phyloP scores from a whole-genome alignment of 2,329 filamentous ascomycete species.

The Aspergillus oerlinghausenensis region DNA sequence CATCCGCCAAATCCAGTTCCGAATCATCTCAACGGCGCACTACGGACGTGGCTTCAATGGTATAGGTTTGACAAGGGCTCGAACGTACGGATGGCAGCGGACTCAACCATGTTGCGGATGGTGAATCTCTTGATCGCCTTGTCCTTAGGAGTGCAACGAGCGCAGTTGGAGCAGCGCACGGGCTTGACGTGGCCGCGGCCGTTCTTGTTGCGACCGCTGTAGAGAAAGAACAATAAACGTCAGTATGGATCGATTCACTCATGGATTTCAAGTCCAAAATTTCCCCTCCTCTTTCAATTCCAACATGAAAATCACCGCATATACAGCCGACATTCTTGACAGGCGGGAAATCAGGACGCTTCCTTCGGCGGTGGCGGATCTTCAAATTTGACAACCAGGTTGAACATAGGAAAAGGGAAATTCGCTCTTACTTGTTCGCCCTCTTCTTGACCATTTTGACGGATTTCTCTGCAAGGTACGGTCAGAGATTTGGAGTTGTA shows the following conservation, averaged over 20 bases:
- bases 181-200: slow-evolving; percentile 99
- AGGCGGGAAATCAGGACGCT: neutral
- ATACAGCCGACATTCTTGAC: neutral
- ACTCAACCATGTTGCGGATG: slow-evolving; percentile 99
- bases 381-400: slow-evolving; percentile 24
- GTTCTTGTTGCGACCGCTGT: slow-evolving; percentile 98
- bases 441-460: slow-evolving; percentile 72
- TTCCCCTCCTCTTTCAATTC: neutral
- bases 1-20: slow-evolving; percentile 5
- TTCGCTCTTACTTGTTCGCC: slow-evolving; percentile 62
- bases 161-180: slow-evolving; percentile 89
- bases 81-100: slow-evolving; percentile 94
- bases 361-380: slow-evolving; percentile 10
- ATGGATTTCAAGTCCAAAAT: neutral
- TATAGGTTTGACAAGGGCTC: slow-evolving; percentile 10
- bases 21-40: slow-evolving; percentile 5
- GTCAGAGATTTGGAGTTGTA: slow-evolving; percentile 26
- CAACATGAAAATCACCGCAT: neutral
- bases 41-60: slow-evolving; percentile 7
- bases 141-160: slow-evolving; percentile 92
- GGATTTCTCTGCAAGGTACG: slow-evolving; percentile 39
- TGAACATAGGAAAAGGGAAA: slow-evolving; percentile 20
- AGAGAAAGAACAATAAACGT: slow-evolving; percentile 26
- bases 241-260: slow-evolving; percentile 19
- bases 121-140: slow-evolving; percentile 99